Evolutionary conservation across 805 yeast genomes (phyloP).

Genomic region (Komagataella ulmi): DNA sequence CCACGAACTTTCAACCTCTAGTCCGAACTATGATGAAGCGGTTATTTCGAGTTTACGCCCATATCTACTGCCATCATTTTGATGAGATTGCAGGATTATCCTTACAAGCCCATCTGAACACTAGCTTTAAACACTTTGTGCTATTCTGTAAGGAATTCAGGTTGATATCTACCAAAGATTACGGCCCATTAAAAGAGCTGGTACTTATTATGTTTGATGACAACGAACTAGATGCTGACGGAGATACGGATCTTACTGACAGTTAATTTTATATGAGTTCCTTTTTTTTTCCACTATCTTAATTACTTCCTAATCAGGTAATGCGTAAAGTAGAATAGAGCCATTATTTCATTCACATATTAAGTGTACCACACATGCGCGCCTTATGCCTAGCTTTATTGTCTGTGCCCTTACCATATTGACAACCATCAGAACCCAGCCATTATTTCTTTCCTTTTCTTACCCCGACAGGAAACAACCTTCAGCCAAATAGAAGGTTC

Average conservation of each 20-base stretch:
- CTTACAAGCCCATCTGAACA: constrained; percentile 82
- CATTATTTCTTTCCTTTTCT: neutral
- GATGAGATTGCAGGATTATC: constrained; percentile 91
- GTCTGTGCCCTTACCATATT: neutral
- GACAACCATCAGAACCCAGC: neutral
- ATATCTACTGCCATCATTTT: constrained; percentile 94
- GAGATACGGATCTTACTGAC: neutral
- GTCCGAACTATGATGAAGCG: constrained; percentile 84
- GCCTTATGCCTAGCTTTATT: neutral
- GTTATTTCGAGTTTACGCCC: constrained; percentile 89
- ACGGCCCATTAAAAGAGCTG: constrained; percentile 83
- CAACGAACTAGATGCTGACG: constrained; percentile 3
- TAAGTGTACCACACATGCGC: neutral
- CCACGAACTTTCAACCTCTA: constrained; percentile 65
- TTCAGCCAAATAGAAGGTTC: neutral
- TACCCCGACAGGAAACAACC: neutral
- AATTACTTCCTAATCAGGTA: neutral
- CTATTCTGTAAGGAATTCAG: constrained; percentile 77
- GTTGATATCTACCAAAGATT: constrained; percentile 66
- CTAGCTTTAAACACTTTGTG: constrained; percentile 88
- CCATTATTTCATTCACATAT: neutral
- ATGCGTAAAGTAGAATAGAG: neutral
- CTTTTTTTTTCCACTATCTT: neutral
- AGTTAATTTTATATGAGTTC: neutral
- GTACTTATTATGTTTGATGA: constrained; percentile 53